Base-by-base conservation (phyloP, 768 basidiomycete genomes). In the Suillus fuscotomentosus region DNA sequence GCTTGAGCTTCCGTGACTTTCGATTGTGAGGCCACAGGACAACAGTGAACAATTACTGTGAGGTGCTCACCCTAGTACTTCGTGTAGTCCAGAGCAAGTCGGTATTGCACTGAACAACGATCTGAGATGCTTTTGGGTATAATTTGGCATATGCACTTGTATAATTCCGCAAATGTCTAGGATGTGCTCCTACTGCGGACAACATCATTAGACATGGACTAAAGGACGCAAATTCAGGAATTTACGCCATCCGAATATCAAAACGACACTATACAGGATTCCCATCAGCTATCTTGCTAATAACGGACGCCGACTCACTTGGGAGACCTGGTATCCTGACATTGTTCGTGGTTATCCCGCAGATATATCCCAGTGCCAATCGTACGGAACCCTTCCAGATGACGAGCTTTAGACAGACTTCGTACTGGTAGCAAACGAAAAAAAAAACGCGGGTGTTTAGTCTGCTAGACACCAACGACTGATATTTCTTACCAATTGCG, bases 211-310 rank as follows among this genome's bases (percentile, higher is more conserved):
- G 27, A n/a, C 41, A 42, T 24, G 39, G 39, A 42, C 38, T 45
- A 43, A 53, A 2, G 36, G 11, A 54, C n/a, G 8, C 38, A 47
- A n/a, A 47, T 6, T 41, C 3, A 10, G 22, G 27, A 31, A 14
- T 70, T 47, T 47, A 74, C 73, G 67, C 73, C 74, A 74, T 22
- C 73, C 74, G 15, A 74, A 74, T 20, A 74, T 68, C 20, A 74
- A 69, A 53, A 74, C 68, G 8, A 76, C 66, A 15, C 73, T 74
- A 54, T 74, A 54, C 10, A 20, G 17, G 50, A 36, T 55, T 2
- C 0, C 1, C 60, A 9, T 59, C 24, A 42, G 39, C 11, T 20
- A 42, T 42, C 24, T 59, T 59, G 41, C 17, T 7, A 27, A 42
- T 1, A 42, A 24, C 10, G 22, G 22, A n/a, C 42, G 51, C 6